Conservation (phyloP, 2,329 filamentous ascomycete genomes). For the Cercospora zeina region DNA sequence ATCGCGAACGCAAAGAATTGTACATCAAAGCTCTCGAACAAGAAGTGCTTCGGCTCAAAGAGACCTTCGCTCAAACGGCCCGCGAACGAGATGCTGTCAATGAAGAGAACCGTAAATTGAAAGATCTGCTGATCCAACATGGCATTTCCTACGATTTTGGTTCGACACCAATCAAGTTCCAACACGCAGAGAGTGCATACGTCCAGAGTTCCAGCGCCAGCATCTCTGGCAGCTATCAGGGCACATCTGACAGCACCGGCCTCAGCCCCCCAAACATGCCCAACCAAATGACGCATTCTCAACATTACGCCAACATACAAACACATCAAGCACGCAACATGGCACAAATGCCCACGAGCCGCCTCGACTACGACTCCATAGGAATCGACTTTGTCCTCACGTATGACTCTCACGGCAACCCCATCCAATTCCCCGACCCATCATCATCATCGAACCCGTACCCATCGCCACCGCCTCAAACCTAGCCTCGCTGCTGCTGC, state of each 20-base stretch:
- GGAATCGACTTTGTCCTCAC: conserved; percentile 89
- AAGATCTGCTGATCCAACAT: conserved; percentile 59
- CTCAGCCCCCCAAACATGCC: conserved; percentile 48
- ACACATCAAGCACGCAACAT: conserved; percentile 27
- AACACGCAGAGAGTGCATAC: conserved; percentile 44
- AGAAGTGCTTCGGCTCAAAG: conserved; percentile 84
- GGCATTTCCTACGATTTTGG: conserved; percentile 58
- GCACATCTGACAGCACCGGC: conserved; percentile 48
- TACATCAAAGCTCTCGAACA: conserved; percentile 94
- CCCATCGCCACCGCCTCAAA: conserved; percentile 61
- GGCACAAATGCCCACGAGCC: conserved; percentile 39
- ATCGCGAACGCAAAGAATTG: conserved; percentile 92
- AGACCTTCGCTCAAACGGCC: conserved; percentile 71
- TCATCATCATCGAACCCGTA: conserved; percentile 55
- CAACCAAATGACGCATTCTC: conserved; percentile 18
- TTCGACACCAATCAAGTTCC: conserved; percentile 42
- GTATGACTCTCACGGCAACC: conserved; percentile 60
- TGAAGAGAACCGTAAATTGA: conserved; percentile 78
- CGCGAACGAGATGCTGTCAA: conserved; percentile 74
- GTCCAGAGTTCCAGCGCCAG: conserved; percentile 54
- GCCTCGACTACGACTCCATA: conserved; percentile 73
- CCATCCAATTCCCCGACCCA: conserved; percentile 40
- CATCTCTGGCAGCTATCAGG: conserved; percentile 62
- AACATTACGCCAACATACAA: conserved; percentile 18
- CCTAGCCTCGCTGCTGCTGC: conserved; percentile 29